These are phyloP conservation scores for Talaromyces adpressus DNA, from an alignment of 495 filamentous ascomycete species.

Conservation along the genomic window DNA sequence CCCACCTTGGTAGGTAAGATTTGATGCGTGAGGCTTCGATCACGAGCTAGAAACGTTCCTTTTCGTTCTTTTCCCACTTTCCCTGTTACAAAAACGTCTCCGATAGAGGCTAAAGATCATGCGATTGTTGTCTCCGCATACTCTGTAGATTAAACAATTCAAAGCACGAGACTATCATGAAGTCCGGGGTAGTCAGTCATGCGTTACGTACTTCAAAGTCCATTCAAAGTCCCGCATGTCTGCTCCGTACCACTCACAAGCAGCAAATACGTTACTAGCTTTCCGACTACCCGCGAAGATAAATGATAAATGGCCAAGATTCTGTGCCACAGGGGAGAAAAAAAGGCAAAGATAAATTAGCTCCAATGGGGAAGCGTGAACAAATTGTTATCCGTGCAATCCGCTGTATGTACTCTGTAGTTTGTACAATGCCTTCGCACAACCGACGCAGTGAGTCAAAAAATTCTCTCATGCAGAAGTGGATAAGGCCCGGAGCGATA, in stretches of 20 bases:
- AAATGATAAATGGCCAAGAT: not conserved
- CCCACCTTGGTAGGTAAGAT: not conserved
- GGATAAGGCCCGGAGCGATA: not conserved
- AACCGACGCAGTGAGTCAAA: not conserved
- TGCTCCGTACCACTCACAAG: not conserved
- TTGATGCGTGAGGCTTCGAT: not conserved
- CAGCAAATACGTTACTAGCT: not conserved
- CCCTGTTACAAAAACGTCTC: not conserved
- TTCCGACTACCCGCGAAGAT: not conserved
- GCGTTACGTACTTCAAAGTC: not conserved
- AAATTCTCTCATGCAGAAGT: conserved; percentile 3
- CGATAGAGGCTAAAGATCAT: not conserved
- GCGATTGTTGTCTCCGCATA: not conserved
- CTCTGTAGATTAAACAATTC: not conserved
- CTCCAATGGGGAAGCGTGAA: not conserved
- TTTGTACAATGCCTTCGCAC: not conserved
- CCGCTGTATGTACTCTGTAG: not conserved
- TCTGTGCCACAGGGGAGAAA: not conserved
- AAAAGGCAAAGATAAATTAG: not conserved
- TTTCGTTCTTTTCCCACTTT: not conserved
- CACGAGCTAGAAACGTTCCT: not conserved
- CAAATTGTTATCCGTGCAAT: not conserved
- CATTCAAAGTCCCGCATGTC: not conserved
- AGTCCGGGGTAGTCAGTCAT: not conserved
- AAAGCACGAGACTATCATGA: not conserved